These are phyloP conservation scores for Pseudonitzschia pungens DNA, from an alignment of 108 stramenopile genomes.

Conservation along the genomic window DNA sequence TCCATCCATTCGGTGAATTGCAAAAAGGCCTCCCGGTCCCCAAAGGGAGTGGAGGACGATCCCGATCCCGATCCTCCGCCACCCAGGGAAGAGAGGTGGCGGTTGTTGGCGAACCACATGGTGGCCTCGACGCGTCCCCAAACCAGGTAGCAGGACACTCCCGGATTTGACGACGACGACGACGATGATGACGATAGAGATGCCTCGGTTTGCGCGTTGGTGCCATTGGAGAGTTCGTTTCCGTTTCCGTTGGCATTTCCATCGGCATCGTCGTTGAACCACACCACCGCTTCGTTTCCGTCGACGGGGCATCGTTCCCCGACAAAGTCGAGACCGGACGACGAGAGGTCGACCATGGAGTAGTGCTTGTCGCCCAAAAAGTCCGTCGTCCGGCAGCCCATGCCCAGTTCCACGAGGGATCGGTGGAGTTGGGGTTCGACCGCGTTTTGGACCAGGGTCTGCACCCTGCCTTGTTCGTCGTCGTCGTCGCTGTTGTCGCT, in stretches of 20 bases:
- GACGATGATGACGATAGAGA: background rate
- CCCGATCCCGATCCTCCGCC: background rate
- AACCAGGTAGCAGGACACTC: background rate
- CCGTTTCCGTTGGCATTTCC: background rate
- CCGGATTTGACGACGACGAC: too few relatives aligned
- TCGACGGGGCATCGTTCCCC: background rate
- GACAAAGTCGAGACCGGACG: background rate
- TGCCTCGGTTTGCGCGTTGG: too few relatives aligned
- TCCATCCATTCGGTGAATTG: constrained; percentile 9
- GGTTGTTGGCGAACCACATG: too few relatives aligned
- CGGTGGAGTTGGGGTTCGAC: constrained; percentile 5
- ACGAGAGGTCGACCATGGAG: background rate
- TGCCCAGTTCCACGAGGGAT: background rate
- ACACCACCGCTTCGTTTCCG: background rate
- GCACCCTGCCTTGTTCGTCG: background rate
- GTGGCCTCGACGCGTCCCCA: constrained; percentile 11
- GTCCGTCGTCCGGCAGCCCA: background rate
- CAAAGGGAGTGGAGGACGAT: background rate
- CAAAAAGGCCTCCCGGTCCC: constrained; percentile 6
- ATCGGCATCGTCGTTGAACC: background rate
- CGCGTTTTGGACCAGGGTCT: background rate
- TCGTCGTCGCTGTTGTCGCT: background rate
- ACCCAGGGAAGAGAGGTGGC: background rate
- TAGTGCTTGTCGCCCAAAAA: background rate
- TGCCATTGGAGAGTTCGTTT: too few relatives aligned